A percentile compares a stretch with the other conserved stretches of the same genome.
Conservation (phyloP, 1,284 basidiomycete genomes). For the Cutaneotrichosporon dermatis region DNA sequence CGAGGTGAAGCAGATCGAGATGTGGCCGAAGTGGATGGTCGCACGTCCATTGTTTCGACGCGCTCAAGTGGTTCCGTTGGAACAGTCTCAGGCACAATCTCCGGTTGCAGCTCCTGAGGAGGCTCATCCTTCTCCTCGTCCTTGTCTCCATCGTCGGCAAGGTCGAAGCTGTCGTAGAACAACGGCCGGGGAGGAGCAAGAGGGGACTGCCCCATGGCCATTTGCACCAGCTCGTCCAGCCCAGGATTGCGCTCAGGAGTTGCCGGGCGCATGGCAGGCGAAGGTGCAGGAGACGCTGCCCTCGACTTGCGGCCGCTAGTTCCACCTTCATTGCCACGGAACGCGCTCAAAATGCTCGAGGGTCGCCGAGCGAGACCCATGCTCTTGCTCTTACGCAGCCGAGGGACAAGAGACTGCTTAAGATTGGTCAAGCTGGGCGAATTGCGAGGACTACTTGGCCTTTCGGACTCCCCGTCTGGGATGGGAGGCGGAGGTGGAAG, state of each 20-base stretch:
- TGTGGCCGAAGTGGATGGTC: not conserved
- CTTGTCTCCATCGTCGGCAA: not conserved
- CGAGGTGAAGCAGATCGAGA: not conserved
- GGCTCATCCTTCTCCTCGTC: not conserved
- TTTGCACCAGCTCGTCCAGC: not conserved
- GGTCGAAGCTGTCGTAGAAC: conserved; percentile 20
- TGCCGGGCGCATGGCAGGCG: not conserved
- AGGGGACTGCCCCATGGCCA: conserved; percentile 4
- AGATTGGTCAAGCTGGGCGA: conserved; percentile 7
- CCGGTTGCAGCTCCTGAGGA: too few species aligned
- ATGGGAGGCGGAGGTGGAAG: not conserved
- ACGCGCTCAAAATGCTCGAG: not conserved
- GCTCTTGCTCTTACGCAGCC: conserved; percentile 17
- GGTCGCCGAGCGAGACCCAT: conserved; percentile 5
- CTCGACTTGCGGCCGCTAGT: not conserved
- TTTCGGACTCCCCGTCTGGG: not conserved
- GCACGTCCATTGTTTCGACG: not conserved
- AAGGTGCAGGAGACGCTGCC: not conserved
- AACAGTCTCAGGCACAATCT: not conserved
- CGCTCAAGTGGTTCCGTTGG: not conserved
- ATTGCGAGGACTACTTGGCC: not conserved
- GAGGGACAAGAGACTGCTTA: conserved; percentile 12
- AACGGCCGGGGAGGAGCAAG: conserved; percentile 9
- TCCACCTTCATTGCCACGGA: not conserved
- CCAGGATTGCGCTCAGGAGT: not conserved